Evolutionary conservation across 495 filamentous ascomycete genomes (phyloP).

Genomic region (Talaromyces wortmannii): DNA sequence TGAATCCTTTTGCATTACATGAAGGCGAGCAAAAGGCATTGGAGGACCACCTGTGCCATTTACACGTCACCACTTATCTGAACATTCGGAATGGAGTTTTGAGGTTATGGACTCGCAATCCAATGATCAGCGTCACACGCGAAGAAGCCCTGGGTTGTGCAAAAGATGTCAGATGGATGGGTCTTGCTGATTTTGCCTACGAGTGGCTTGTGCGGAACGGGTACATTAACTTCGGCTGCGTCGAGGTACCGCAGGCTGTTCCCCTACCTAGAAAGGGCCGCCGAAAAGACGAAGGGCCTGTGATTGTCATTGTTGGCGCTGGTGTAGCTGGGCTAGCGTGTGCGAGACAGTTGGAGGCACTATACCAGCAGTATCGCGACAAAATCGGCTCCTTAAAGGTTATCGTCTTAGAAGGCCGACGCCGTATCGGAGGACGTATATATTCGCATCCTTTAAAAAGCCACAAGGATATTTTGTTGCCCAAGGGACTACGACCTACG

Average conservation of each 20-base stretch:
- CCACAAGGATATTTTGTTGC: constrained; percentile 40
- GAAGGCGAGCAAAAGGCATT: constrained; percentile 77
- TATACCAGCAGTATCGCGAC: constrained; percentile 71
- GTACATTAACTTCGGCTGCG: constrained; percentile 95
- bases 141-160: constrained; percentile 92
- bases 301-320: constrained; percentile 84
- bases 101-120: constrained; percentile 84
- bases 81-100: constrained; percentile 96
- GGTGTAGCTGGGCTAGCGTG: constrained; percentile 90
- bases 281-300: constrained; percentile 45
- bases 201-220: constrained; percentile 88
- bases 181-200: constrained; percentile 79
- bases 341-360: constrained; percentile 80
- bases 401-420: constrained; percentile 79
- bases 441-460: constrained; percentile 82
- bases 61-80: constrained; percentile 91
- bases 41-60: constrained; percentile 71
- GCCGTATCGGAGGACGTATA: constrained; percentile 85
- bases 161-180: constrained; percentile 85
- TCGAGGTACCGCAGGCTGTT: constrained; percentile 50
- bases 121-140: constrained; percentile 74
- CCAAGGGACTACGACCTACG: constrained; percentile 55
- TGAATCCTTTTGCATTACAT: constrained; percentile 87
- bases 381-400: constrained; percentile 63
- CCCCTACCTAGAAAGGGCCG: constrained; percentile 34